Evolutionary conservation across 768 basidiomycete genomes (phyloP).

Genomic region (Fomitopsis serialis): DNA sequence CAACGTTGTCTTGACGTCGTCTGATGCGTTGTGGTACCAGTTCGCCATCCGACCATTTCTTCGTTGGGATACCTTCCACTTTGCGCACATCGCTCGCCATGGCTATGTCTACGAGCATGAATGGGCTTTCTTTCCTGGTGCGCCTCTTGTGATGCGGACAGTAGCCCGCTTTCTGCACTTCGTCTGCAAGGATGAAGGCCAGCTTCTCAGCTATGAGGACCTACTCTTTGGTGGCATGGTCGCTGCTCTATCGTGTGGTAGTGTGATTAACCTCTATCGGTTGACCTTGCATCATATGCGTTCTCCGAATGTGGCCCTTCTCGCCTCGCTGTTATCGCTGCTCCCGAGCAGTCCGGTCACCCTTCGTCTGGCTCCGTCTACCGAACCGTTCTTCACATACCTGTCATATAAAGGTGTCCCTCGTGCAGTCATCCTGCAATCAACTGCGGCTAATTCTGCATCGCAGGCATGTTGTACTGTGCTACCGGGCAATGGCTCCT

Average conservation of each 20-base stretch:
- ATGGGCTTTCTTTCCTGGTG: conserved; percentile 83
- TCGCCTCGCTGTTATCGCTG: conserved; percentile 64
- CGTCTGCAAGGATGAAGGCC: background rate
- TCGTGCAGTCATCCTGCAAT: background rate
- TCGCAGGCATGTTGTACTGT: conserved; percentile 58
- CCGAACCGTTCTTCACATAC: conserved; percentile 83
- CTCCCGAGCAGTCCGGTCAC: conserved; percentile 79
- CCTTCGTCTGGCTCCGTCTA: conserved; percentile 66
- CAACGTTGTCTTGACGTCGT: background rate
- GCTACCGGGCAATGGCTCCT: conserved; percentile 41
- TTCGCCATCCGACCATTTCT: conserved; percentile 33
- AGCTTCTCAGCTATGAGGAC: background rate
- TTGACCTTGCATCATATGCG: conserved; percentile 55
- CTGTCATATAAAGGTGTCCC: conserved; percentile 64
- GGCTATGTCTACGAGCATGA: conserved; percentile 69
- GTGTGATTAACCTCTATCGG: conserved; percentile 44
- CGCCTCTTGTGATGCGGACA: conserved; percentile 47
- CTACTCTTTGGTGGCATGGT: conserved; percentile 32
- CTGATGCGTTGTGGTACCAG: background rate
- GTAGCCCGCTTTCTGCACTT: background rate
- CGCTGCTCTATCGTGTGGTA: conserved; percentile 28
- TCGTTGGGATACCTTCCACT: conserved; percentile 91
- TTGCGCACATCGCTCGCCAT: conserved; percentile 55
- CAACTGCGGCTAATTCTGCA: background rate
- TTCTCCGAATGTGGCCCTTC: conserved; percentile 52